Base-by-base conservation (phyloP, 2,329 filamentous ascomycete species). In the Aspergillus uvarum region DNA sequence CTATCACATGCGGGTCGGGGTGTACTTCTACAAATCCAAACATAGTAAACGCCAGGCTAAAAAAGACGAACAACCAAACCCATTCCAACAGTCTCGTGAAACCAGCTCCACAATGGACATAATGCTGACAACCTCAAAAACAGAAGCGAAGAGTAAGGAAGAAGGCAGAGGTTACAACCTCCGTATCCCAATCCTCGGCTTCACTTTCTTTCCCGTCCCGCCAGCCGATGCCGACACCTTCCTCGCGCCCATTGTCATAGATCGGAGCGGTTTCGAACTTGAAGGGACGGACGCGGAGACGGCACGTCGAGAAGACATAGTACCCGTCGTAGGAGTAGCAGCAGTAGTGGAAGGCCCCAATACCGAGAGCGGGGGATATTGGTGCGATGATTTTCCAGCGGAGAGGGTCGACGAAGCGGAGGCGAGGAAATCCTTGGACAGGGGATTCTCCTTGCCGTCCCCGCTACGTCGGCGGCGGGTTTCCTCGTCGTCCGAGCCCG, bases 181-280 rank as follows among this genome's bases (percentile, higher is more conserved):
- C 38, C 74, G 72, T 29, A 77, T 65, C 0, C 75, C 75, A 51
- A 73, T 69, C 14, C 75, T 69, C 1, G 75, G 69, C 59, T 76
- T 77, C 6, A 64, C 32, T 53, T 74, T 75, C 24, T 63, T 63
- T 3, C 59, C 59, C 38, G 38, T n/a, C 14, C 38, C 38, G 8
- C 14, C 38, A 5, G 60, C 59, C 2, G 68, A 61, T 4, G 58
- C 59, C 10, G 65, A 66, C 11, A 67, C 67, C 50, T 70, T 76
- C 54, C 71, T 68, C 2, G 54, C 47, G 5, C 65, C 61, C 3
- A 59, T 47, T 10, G 58, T 51, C 7, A 61, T 53, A 58, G 69
- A 26, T 16, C 38, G 38, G 16, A 19, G 38, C 14, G 51, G 26
- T 54, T 64, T 69, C 5, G 65, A 65, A 11, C 59, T 52, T 1